A percentile compares a stretch with the other conserved stretches of the same genome.
These are phyloP conservation scores for Ceriops zippeliana DNA, from an alignment of 345 rosid species.

Conservation along the genomic window DNA sequence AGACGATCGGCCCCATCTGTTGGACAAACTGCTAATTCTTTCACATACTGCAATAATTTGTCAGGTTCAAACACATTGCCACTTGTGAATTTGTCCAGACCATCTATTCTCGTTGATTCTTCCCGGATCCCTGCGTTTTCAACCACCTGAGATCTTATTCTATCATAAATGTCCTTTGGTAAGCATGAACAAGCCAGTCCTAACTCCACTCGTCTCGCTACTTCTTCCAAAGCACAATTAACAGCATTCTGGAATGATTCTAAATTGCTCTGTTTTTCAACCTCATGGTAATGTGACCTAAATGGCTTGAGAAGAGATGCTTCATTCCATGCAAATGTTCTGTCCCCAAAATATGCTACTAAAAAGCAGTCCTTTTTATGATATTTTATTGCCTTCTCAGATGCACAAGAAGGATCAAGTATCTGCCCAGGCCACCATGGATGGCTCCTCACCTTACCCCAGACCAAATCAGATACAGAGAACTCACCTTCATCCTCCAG, in stretches of 20 bases:
- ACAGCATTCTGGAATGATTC: slow-evolving; percentile 62
- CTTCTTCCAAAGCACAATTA: slow-evolving; percentile 61
- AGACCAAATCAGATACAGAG: slow-evolving; percentile 56
- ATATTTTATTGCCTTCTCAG: slow-evolving; percentile 57
- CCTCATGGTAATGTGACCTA: slow-evolving; percentile 45
- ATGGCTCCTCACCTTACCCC: slow-evolving; percentile 80
- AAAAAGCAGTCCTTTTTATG: slow-evolving; percentile 57
- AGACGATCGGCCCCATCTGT: slow-evolving; percentile 44
- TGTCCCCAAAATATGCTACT: slow-evolving; percentile 74
- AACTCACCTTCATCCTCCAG: slow-evolving; percentile 43
- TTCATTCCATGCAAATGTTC: slow-evolving; percentile 77
- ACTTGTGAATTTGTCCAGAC: slow-evolving; percentile 22
- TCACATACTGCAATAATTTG: slow-evolving; percentile 46
- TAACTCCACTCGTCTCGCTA: slow-evolving; percentile 47
- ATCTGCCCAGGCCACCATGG: slow-evolving; percentile 93
- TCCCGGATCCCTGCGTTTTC: slow-evolving; percentile 54
- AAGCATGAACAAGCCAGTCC: slow-evolving; percentile 59
- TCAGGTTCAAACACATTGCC: slow-evolving; percentile 42
- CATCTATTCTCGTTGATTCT: slow-evolving; percentile 39
- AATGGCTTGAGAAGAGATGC: slow-evolving; percentile 56
- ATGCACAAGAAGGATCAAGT: slow-evolving; percentile 61
- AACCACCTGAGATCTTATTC: slow-evolving; percentile 43
- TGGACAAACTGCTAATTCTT: slow-evolving; percentile 50
- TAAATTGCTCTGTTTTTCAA: slow-evolving; percentile 53
- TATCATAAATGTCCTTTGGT: slow-evolving; percentile 34